phyloP scores from a whole-genome alignment of 164 flowering plant genomes.

The Euptelea pleiosperma region DNA sequence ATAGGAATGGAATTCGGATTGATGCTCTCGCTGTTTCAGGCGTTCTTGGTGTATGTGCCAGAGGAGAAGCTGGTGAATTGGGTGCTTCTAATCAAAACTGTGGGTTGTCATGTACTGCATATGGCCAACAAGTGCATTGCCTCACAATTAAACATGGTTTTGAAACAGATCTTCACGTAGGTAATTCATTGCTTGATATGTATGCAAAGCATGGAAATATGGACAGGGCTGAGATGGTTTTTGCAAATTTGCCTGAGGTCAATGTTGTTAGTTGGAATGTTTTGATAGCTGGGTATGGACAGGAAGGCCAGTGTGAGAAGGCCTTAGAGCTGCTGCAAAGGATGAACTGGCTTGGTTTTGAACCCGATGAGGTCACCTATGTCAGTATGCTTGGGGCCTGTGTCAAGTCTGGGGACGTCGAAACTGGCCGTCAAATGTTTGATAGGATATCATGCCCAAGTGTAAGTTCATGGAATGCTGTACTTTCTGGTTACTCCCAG shows the following conservation, averaged over 20 bases:
- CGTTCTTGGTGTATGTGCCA: constrained; percentile 60
- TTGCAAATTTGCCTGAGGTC: constrained; percentile 27
- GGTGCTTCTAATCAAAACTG: constrained; percentile 14
- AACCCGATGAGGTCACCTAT: constrained; percentile 65
- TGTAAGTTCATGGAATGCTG: constrained; percentile 73
- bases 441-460: constrained; percentile 46
- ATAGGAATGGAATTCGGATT: constrained; percentile 35
- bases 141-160: constrained; percentile 52
- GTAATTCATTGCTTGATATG: constrained; percentile 65
- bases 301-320: constrained; percentile 29
- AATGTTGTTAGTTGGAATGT: constrained; percentile 70
- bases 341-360: constrained; percentile 49
- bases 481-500: constrained; percentile 66
- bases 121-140: constrained; percentile 54
- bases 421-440: constrained; percentile 47
- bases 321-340: constrained; percentile 41
- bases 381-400: constrained; percentile 61
- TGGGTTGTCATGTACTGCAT: constrained; percentile 12
- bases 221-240: constrained; percentile 58
- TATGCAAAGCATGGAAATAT: constrained; percentile 58
- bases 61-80: constrained; percentile 28
- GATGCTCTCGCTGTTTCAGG: constrained; percentile 68
- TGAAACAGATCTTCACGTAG: constrained; percentile 47
- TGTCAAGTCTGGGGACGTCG: constrained; percentile 53
- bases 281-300: constrained; percentile 76